Base-by-base conservation (phyloP, 148 eudicot species). In the Dianthus caryophyllus region DNA sequence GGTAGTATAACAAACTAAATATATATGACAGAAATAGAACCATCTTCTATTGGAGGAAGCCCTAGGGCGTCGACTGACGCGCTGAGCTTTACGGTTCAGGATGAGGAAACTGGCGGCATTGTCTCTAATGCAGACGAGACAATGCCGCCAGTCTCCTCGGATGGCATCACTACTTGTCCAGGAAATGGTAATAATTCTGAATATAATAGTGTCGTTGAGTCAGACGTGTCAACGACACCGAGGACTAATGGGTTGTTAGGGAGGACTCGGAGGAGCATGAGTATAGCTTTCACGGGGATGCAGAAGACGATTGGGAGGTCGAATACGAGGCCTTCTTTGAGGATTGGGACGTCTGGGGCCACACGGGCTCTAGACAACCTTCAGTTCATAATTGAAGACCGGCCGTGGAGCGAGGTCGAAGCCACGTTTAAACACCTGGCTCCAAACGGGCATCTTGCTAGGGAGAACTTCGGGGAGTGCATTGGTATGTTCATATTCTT, bases 391-490 rank as follows among this genome's bases (percentile, higher is more conserved):
- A 94, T 85, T 67, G 76, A 61, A 16, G 78, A 79, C 1, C 48
- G 61, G 27, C n/a, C n/a, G n/a, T 94, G 99, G 99, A 66, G 44
- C 24, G 68, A 76, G 18, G 99, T 94, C 39, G 97, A 84, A 75
- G 65, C 73, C 8, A 77, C 87, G 65, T 94, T 90, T 48, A 78
- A 80, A 29, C 39, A 58, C 6, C 55, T 85, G 39, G 87, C 87
- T 1, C 58, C 59, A 39, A 75, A 85, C 16, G 96, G 91, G 1
- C 73, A 84, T 33, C 77, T 94, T 26, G 64, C 79, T n/a, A 69
- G 86, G 75, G 85, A 94, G 13, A 84, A 94, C 56, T 94, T 94
- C 64, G 99, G 89, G 9, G 96, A 88, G 64, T 90, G 97, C 79
- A 94, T 94, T 52, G 99, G 99, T 91, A 30, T 0, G 66, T 30